phyloP scores from a whole-genome alignment of 169 alveolate species.

The Gregarina niphandrodes region DNA sequence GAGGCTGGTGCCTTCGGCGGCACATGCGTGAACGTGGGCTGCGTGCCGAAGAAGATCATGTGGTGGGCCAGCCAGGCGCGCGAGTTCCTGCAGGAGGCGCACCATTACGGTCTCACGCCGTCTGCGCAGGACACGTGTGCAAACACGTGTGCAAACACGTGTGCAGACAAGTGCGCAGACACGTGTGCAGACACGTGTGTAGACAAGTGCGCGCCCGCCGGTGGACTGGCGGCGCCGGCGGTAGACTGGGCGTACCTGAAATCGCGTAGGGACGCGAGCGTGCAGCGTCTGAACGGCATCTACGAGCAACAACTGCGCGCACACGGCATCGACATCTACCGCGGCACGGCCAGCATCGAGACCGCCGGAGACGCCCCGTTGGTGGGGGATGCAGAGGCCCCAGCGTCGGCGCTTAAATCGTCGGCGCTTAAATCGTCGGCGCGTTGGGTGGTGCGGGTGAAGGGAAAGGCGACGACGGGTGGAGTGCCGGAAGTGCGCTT shows the following conservation, averaged over 20 bases:
- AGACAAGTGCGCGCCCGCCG: too few species aligned
- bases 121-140: too few species aligned
- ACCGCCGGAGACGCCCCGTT: too few species aligned
- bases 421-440: too few species aligned
- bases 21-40: constrained; percentile 77
- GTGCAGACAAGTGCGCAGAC: constrained; percentile 12
- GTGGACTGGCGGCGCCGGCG: constrained; percentile 6
- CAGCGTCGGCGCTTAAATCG: too few species aligned
- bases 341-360: constrained; percentile 31
- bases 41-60: constrained; percentile 77
- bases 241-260: constrained; percentile 24
- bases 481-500: too few species aligned
- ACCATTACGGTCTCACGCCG: constrained; percentile 35
- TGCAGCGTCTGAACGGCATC: constrained; percentile 41
- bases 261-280: constrained; percentile 39
- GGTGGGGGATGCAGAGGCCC: too few species aligned
- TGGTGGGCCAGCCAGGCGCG: constrained; percentile 41
- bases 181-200: too few species aligned
- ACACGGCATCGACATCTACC: constrained; percentile 4
- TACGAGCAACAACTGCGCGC: constrained; percentile 33
- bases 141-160: too few species aligned
- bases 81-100: constrained; percentile 35
- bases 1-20: constrained; percentile 60
- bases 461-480: too few species aligned
- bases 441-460: too few species aligned